phyloP scores from a whole-genome alignment of 2,329 filamentous ascomycete species.

The Venturia asperata region DNA sequence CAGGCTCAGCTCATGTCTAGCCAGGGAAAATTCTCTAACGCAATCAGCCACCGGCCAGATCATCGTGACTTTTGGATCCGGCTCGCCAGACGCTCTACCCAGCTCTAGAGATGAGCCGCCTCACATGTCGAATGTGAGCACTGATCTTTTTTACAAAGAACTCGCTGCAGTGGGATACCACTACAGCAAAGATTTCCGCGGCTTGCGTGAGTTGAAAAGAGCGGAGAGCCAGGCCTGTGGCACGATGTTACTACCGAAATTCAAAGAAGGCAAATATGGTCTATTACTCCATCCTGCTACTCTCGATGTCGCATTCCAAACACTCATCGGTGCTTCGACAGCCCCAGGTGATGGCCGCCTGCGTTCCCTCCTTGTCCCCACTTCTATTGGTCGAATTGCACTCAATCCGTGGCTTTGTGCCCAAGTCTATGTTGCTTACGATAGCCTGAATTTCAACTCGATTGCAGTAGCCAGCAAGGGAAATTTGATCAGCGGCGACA shows the following conservation, averaged over 20 bases:
- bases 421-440: background rate
- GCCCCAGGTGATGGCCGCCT: background rate
- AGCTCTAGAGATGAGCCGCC: constrained; percentile 7
- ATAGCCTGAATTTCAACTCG: background rate
- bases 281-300: constrained; percentile 14
- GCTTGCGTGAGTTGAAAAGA: background rate
- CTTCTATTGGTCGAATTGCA: background rate
- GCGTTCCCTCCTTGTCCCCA: background rate
- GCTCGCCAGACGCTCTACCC: constrained; percentile 6
- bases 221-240: background rate
- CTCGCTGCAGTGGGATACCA: constrained; percentile 2
- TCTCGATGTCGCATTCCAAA: constrained; percentile 4
- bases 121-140: background rate
- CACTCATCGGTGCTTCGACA: background rate
- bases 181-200: background rate
- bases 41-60: constrained; percentile 1
- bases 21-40: constrained; percentile 4
- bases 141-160: constrained; percentile 1
- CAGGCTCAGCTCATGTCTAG: constrained; percentile 9
- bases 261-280: background rate
- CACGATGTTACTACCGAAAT: background rate
- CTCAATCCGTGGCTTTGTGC: constrained; percentile 9
- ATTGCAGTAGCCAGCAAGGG: constrained; percentile 7
- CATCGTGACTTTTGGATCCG: background rate
- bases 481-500: background rate